Evolutionary conservation across 441 rosid genomes (phyloP), one percentile per base, ranked within the genome.

Genomic region (Adansonia gregorii): DNA sequence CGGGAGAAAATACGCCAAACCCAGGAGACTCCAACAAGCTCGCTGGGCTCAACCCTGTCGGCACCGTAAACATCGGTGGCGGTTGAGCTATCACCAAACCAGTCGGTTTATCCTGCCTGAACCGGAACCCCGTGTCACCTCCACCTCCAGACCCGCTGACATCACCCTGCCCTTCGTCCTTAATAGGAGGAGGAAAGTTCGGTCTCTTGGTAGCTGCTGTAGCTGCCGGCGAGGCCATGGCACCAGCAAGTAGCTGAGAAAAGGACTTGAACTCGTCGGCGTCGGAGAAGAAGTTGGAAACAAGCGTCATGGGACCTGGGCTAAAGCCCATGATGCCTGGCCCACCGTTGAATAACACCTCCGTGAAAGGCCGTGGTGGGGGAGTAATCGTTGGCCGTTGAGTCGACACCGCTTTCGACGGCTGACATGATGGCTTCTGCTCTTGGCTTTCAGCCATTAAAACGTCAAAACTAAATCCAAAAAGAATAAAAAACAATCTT

Each of bases 261-360:
- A 93, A 93, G 78, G 98, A 89, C 84, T 83, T 91, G 52, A 77
- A 88, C 82, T 93, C 98, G 45, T 92, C 95, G 85, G 91, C 80
- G 73, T 88, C 97, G 51, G 95, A 35, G 85, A 93, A 92, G 81
- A 90, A 81, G 79, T 74, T 88, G 3, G 98, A 93, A 81, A 93
- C 90, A 14, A 95, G 86, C 78, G 98, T 92, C 94, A 93, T 92
- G 52, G 98, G 97, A 9, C 98, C 97, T n/a, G 98, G 98, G 19
- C 97, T 95, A 71, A 91, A 91, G 7, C 92, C 97, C 79, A 84
- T 66, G 19, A 54, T 3, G 6, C 72, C 58, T 0, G 82, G 24
- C 4, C 89, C 92, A 63, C 79, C 81, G 76, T 74, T 76, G 78
- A 88, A 83, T 20, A 88, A 24, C 39, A 89, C 73, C 69, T 89